Evolutionary conservation across 148 eudicot species (phyloP), one percentile per base, ranked within the genome.

Genomic region (Vaccinium myrtillus): DNA sequence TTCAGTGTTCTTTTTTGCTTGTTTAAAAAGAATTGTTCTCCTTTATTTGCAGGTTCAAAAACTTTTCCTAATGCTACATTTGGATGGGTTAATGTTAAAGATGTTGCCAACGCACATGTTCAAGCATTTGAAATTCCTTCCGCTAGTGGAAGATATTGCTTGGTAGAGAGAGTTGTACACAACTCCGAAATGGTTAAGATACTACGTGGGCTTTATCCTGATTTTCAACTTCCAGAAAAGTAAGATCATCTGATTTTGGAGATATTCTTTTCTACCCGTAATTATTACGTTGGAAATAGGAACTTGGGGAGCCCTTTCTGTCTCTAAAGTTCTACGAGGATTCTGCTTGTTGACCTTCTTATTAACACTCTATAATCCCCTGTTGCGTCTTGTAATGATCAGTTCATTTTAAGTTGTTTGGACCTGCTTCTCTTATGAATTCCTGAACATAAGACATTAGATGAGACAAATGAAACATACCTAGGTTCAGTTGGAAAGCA

Each of bases 171-270:
- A 0, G 87, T 82, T 18, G 92, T 78, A 21, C 92, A 90, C 87
- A 27, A 70, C 50, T 92, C 96, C 3, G 90, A 87, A 81, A 8
- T 92, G n/a, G 83, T 94, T 23, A 25, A 87, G 75, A 89, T 93
- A 50, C 75, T 93, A 59, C 87, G 46, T 7, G 91, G 91, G 79
- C 92, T 93, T 73, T 93, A 81, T 85, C 98, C 98, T 78, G 70
- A 84, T 88, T 75, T 89, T 15, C 88, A 88, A 79, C 93, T 94
- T 83, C 96, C 95, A 32, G 81, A 85, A 16, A 92, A 90, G 96
- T 94, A 89, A 91, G 96, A 5, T 1, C 11, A 7, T 43, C 43
- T 53, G 7, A 19, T 76, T 63, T 23, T 25, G n/a, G 55, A 8
- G 36, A 58, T 19, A 10, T 25, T 56, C 25, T 76, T 48, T 75